phyloP scores from a whole-genome alignment of 2,329 filamentous ascomycete species.

The Aulographum hederae region DNA sequence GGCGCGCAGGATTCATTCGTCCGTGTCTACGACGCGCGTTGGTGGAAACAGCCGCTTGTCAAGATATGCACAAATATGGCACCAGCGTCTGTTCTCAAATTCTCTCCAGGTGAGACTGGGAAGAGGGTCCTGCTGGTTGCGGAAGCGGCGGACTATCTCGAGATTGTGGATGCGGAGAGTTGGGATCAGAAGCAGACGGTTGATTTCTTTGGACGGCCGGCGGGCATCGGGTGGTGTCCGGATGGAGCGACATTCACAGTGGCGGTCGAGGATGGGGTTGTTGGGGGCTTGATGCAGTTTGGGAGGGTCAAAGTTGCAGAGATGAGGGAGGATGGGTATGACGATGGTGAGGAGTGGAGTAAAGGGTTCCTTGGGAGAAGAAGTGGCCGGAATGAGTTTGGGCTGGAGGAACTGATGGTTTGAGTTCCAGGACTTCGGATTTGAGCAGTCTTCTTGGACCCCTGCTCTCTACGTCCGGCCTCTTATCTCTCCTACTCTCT shows the following conservation, averaged over 20 bases:
- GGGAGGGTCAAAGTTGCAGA: too few species aligned
- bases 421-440: too few species aligned
- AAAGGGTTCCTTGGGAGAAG: too few species aligned
- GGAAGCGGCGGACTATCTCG: conserved; percentile 58
- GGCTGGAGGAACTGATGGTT: too few species aligned
- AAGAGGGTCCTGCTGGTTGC: conserved; percentile 49
- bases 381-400: too few species aligned
- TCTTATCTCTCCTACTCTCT: too few species aligned
- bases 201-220: conserved; percentile 59
- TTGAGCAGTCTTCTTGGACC: too few species aligned
- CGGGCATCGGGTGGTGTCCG: conserved; percentile 47
- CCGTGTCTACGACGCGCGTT: conserved; percentile 59
- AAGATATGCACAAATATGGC: conserved; percentile 48
- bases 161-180: conserved; percentile 44
- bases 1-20: conserved; percentile 58
- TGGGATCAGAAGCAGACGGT: conserved; percentile 34
- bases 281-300: conserved; percentile 49
- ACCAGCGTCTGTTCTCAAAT: conserved; percentile 48
- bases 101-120: conserved; percentile 49
- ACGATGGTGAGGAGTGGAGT: too few species aligned
- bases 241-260: conserved; percentile 51
- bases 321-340: too few species aligned
- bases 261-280: conserved; percentile 44
- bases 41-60: conserved; percentile 38
- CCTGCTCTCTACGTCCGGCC: too few species aligned